Percentiles rank a stretch among this genome's conserved stretches.
phyloP scores from a whole-genome alignment of 2,329 filamentous ascomycete genomes.

The Trichoderma brevicompactum region DNA sequence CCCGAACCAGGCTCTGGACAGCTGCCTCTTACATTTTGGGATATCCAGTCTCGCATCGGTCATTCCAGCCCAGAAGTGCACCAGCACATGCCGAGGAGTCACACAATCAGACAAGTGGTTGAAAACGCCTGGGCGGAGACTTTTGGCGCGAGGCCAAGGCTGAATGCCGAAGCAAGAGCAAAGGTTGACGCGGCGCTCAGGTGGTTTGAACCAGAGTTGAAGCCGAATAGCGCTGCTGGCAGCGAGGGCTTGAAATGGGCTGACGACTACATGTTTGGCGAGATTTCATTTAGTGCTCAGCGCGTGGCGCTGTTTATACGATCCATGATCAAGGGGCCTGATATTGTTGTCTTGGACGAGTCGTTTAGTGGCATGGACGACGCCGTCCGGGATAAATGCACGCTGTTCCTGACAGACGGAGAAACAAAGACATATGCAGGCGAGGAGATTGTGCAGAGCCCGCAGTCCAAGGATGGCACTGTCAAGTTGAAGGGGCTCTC shows the following conservation, averaged over 20 bases:
- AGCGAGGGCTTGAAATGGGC: slow-evolving; percentile 63
- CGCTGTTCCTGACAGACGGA: slow-evolving; percentile 74
- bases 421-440: slow-evolving; percentile 52
- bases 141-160: slow-evolving; percentile 70
- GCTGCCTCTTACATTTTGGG: slow-evolving; percentile 84
- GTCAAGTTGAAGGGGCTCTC: slow-evolving; percentile 66
- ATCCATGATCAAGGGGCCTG: slow-evolving; percentile 77
- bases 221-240: slow-evolving; percentile 51
- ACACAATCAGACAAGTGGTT: slow-evolving; percentile 74
- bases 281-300: slow-evolving; percentile 79
- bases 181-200: slow-evolving; percentile 71
- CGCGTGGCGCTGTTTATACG: slow-evolving; percentile 83
- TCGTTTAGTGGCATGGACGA: slow-evolving; percentile 87
- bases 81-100: slow-evolving; percentile 80
- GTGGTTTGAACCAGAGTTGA: slow-evolving; percentile 82
- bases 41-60: slow-evolving; percentile 86
- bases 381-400: slow-evolving; percentile 80
- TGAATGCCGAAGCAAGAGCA: slow-evolving; percentile 60
- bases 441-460: slow-evolving; percentile 52
- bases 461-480: slow-evolving; percentile 48
- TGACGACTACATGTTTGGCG: slow-evolving; percentile 68
- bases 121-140: slow-evolving; percentile 92
- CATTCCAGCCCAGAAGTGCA: slow-evolving; percentile 95
- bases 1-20: slow-evolving; percentile 69
- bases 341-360: slow-evolving; percentile 85